Base-by-base conservation (phyloP, 345 rosid species). In the Eucalyptus grandis region DNA sequence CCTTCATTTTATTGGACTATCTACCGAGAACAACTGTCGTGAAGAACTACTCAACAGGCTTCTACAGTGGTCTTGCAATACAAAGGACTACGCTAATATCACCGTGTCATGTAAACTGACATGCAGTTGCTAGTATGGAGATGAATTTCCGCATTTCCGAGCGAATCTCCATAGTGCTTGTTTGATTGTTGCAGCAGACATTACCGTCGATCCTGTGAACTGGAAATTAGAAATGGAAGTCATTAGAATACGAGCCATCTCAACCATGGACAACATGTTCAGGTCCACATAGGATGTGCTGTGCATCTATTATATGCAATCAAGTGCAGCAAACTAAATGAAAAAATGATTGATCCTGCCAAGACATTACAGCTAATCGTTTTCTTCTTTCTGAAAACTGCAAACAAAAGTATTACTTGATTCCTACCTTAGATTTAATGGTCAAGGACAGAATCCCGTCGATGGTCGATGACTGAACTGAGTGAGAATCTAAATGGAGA, bases 401-500 rank as follows among this genome's bases (percentile, higher is more conserved):
- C 69, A 88, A 27, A 86, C 31, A 34, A 77, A 77, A 40, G 27
- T 21, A 62, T 21, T 11, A 77, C 47, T 77, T 37, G 85, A 77
- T 77, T 13, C 89, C 27, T 95, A 98, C 99, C 99, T 95, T 93
- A 86, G 98, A 93, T 90, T 92, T 94, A 69, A 97, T 95, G 11
- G 94, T 92, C 87, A 96, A 90, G 86, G 94, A 94, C 11, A 98
- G 93, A 86, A 95, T 89, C 85, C 98, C 99, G 22, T 94, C 95
- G 3, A 80, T 90, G 22, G 95, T 94, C 9, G 98, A 93, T 14
- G 99, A 96, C 49, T 95, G 96, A 54, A 98, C 95, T 6, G 98
- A 93, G 89, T 94, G 94, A 86, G 96, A 97, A 94, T 98, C 99
- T 89, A 98, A 88, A 86, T 91, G 92, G 87, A 97, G 95, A 91